Evolutionary conservation across 2,329 filamentous ascomycete genomes (phyloP), one percentile per base, ranked within the genome.

Genomic region (Pestalotiopsis sp.): DNA sequence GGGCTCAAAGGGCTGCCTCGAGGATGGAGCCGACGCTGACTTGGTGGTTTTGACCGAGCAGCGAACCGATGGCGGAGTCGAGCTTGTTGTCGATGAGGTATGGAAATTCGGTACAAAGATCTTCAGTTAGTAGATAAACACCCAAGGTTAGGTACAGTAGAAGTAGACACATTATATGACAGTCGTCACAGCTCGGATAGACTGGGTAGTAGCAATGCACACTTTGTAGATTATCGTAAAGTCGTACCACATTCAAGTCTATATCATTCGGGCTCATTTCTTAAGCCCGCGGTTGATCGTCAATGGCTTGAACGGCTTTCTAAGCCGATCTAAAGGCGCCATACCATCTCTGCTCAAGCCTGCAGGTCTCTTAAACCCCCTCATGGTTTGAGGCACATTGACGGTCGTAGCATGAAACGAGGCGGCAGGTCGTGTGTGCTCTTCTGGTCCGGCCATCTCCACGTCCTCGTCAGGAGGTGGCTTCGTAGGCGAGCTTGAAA

Each of bases 41-140:
- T 77, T 95, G 63, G 87, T 94, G 45, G 86, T 95, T 20, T 80
- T 95, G 45, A 88, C 88, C 4, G 86, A 92, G 68, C 81, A 83
- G 14, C 78, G 81, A 25, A 80, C 77, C 61, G 80, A 72, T 9
- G 80, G 80, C 57, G 85, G 84, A 52, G 83, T 80, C 70, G 85
- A 84, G 68, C 80, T 95, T 56, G 82, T 86, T 12, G 84, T 94
- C n/a, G 90, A 93, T 69, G 88, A 93, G 79, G 92, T 94, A 23
- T 94, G 92, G 92, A 94, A 94, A 80, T 93, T 93, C 82, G 92
- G 92, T 5, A 80, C 80, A 45, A 82, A 84, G 45, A 20, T 52
- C 7, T 52, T 52, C 17, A 52, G 17, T 6, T 20, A 52, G 17
- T 52, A 52, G 45, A 52, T 52, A 20, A 52, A 52, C 31, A 36